Evolutionary conservation across 78 protist genomes (phyloP), one percentile per base, ranked within the genome.

Genomic region (Dictyostelium capitatum): DNA sequence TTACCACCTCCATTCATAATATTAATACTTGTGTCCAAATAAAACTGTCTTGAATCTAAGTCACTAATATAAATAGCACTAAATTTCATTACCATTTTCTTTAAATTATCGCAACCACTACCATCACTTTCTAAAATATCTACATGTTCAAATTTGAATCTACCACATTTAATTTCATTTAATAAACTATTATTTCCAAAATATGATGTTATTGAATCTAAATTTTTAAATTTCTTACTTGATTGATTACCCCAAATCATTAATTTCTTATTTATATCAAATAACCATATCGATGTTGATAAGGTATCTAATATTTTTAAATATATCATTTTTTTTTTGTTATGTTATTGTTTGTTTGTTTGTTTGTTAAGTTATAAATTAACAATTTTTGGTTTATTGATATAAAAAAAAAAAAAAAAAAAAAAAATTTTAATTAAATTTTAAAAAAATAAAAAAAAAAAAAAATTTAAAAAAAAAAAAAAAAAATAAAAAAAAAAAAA

Each of bases 191-290:
- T 37, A 20, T 77, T 25, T 3, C 14, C 19, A 10, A 82, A 28
- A 1, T 53, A 37, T 19, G 30, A 4, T 0, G 73, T 47, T 23
- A 82, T 43, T 19, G 90, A 82, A 20, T 65, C 79, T 3, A 77
- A 62, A 53, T 53, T 70, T 77, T 78, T 67, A n/a, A 51, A 69
- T 53, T 82, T 43, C 8, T 75, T 77, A 28, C 79, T 28, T 32
- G 77, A 23, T 25, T 47, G 43, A 53, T 82, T 82, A 19, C 90
- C 80, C 90, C 90, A 82, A 50, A 82, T 78, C 37, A 82, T 69
- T 65, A 28, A 12, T 53, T 56, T 82, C 50, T 82, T 82, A 15
- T 51, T 30, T 30, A 82, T 82, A 70, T 82, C 90, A 56, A 82
- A 82, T 51, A 82, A 30, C 90, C 90, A 82, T 19, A 82, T 37